phyloP scores from a whole-genome alignment of 176 grass and related monocot species.

The Elymus sibiricus region DNA sequence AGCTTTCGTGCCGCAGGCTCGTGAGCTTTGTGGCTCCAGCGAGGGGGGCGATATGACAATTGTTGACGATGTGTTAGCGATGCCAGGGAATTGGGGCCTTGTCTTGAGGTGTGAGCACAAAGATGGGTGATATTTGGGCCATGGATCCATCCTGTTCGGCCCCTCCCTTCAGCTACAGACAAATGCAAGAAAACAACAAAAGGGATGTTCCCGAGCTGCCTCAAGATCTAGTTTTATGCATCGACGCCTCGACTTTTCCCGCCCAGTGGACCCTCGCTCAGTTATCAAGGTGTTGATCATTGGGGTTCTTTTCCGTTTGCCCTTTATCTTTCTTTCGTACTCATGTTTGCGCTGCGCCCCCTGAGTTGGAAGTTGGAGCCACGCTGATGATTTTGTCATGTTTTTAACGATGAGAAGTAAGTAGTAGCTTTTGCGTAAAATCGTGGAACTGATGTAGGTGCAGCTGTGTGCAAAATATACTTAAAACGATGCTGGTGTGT shows the following conservation, averaged over 20 bases:
- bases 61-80: background rate
- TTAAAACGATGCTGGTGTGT: no score
- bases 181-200: constrained; percentile 38
- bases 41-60: constrained; percentile 1
- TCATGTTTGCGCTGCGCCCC: background rate
- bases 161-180: constrained; percentile 36
- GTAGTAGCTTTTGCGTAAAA: no score
- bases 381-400: background rate
- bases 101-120: constrained; percentile 31
- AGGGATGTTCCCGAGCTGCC: constrained; percentile 32
- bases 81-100: constrained; percentile 40
- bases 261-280: background rate
- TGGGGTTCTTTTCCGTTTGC: background rate
- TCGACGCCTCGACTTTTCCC: constrained; percentile 17
- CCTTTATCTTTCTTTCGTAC: constrained; percentile 11
- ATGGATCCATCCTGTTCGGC: constrained; percentile 32
- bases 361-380: background rate
- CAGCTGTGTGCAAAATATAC: no score
- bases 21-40: constrained; percentile 11
- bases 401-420: background rate
- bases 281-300: constrained; percentile 40
- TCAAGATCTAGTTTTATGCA: constrained; percentile 45
- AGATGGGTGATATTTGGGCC: constrained; percentile 38
- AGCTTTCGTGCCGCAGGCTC: constrained; percentile 28
- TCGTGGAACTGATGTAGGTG: no score